Evolutionary conservation across 2,329 filamentous ascomycete genomes (phyloP).

Genomic region (Simplicillium sp.): DNA sequence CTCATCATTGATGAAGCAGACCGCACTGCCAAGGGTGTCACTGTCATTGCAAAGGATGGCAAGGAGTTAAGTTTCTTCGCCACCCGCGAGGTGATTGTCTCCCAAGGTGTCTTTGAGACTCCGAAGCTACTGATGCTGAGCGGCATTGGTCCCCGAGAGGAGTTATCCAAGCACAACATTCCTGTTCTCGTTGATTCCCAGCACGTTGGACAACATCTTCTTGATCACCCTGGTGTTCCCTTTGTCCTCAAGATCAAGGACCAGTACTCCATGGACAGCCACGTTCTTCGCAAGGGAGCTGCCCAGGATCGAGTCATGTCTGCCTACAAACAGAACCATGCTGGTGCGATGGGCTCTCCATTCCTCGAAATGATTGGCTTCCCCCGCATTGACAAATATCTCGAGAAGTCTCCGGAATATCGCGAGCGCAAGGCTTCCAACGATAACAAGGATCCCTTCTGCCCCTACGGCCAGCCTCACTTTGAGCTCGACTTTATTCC

Average conservation of each 20-base stretch:
- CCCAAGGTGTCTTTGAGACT: conserved; percentile 49
- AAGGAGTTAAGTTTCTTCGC: conserved; percentile 28
- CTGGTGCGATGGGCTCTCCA: conserved; percentile 29
- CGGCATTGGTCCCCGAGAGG: conserved; percentile 47
- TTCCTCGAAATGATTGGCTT: conserved; percentile 43
- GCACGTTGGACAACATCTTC: conserved; percentile 55
- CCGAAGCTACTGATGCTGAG: conserved; percentile 56
- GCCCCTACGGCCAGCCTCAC: conserved; percentile 46
- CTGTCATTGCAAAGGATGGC: conserved; percentile 1
- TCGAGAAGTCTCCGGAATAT: conserved; percentile 40
- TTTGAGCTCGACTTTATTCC: conserved; percentile 54
- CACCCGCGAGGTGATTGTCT: conserved; percentile 37
- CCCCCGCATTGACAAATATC: conserved; percentile 44
- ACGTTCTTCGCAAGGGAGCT: conserved; percentile 26
- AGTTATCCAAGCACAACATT: conserved; percentile 46
- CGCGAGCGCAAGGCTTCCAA: conserved; percentile 27
- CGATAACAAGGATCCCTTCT: conserved; percentile 41
- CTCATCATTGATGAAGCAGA: conserved; percentile 37
- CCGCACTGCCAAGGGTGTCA: conserved; percentile 11
- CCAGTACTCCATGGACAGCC: conserved; percentile 26
- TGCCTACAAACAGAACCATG: conserved; percentile 25
- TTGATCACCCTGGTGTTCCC: conserved; percentile 43
- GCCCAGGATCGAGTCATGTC: conserved; percentile 22
- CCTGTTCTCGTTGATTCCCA: conserved; percentile 42
- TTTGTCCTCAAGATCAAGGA: conserved; percentile 26